Conservation (phyloP, 192 early-diverging fungal species). For the Entomortierella beljakovae region DNA sequence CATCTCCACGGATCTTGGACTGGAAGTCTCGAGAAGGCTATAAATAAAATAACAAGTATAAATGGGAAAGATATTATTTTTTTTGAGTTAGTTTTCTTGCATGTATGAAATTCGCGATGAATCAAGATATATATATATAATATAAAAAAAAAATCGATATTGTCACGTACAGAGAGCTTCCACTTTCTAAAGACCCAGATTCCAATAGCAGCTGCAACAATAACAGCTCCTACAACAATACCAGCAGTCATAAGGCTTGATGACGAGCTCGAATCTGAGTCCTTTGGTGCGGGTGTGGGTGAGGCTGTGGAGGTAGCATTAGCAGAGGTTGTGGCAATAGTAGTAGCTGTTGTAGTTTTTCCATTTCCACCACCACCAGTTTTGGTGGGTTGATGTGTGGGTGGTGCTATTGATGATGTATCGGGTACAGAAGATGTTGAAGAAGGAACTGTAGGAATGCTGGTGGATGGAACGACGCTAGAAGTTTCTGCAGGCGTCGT, state of each 20-base stretch:
- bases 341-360: neutral
- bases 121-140: neutral
- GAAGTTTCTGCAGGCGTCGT: too few species aligned
- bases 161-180: conserved; percentile 58
- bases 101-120: neutral
- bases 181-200: conserved; percentile 67
- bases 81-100: neutral
- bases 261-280: neutral
- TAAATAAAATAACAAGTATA: neutral
- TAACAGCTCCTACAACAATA: conserved; percentile 56
- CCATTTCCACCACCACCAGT: too few species aligned
- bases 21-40: conserved; percentile 60
- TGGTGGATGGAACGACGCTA: too few species aligned
- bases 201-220: conserved; percentile 58
- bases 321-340: neutral
- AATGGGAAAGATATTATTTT: neutral
- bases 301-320: neutral
- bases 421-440: too few species aligned
- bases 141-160: neutral
- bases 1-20: conserved; percentile 56
- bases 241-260: conserved; percentile 43
- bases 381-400: too few species aligned
- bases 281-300: neutral
- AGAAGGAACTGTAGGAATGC: too few species aligned
- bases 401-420: too few species aligned